phyloP scores from a whole-genome alignment of 176 grass and related monocot species.

The Oryza rufipogon region DNA sequence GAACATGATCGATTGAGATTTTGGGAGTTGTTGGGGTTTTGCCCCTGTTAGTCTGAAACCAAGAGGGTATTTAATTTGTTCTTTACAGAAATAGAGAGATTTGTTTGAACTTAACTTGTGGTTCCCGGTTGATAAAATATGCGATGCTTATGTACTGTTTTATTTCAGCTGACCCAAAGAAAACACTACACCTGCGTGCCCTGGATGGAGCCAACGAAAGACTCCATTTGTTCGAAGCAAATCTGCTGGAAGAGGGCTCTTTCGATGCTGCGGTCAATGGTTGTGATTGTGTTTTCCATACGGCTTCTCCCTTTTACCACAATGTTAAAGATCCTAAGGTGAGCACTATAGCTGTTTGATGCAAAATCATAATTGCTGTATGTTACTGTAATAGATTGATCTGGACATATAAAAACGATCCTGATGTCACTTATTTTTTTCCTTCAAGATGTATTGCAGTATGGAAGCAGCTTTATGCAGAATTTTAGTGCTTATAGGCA shows the following conservation, averaged over 20 bases:
- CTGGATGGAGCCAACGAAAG: slow-evolving; percentile 61
- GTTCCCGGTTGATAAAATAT: background rate
- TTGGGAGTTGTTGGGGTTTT: background rate
- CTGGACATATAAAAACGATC: background rate
- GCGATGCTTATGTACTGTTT: background rate
- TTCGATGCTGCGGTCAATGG: slow-evolving; percentile 50
- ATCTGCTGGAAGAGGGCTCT: slow-evolving; percentile 53
- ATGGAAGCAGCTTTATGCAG: background rate
- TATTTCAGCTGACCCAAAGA: slow-evolving; percentile 58
- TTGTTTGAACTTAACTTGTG: background rate
- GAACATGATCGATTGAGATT: background rate
- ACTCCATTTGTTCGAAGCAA: slow-evolving; percentile 64
- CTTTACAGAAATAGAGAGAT: background rate
- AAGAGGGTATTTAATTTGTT: background rate
- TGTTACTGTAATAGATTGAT: slow-evolving; percentile 18
- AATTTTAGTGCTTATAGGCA: background rate
- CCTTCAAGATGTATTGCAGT: background rate
- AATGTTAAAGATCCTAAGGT: slow-evolving; percentile 60
- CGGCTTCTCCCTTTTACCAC: slow-evolving; percentile 62
- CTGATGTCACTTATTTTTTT: background rate
- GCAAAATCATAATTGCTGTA: background rate
- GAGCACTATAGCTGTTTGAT: background rate
- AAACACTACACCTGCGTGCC: slow-evolving; percentile 45
- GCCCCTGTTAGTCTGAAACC: background rate
- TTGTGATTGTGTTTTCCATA: slow-evolving; percentile 62